These are phyloP conservation scores for Volvox africanus DNA, from an alignment of 139 green algal genomes.

Conservation along the genomic window DNA sequence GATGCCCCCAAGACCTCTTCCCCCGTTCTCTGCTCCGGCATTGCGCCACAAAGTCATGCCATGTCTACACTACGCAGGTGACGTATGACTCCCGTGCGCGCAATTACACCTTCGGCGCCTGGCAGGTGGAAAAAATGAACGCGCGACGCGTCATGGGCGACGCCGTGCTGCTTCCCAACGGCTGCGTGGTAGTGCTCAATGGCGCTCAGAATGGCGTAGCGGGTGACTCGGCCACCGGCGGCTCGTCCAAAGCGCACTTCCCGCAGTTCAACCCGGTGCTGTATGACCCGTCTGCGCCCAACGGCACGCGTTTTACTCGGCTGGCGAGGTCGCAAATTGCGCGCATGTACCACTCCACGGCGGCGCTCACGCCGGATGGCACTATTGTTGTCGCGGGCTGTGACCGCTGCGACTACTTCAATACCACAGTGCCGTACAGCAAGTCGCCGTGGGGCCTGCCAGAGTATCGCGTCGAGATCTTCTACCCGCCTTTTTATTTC, in stretches of 20 bases:
- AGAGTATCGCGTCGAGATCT: conserved; percentile 50
- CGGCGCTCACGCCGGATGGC: conserved; percentile 54
- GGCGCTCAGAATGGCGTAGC: conserved; percentile 51
- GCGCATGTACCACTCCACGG: conserved; percentile 59
- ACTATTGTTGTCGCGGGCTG: conserved; percentile 57
- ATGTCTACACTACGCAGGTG: neutral
- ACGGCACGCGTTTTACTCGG: conserved; percentile 40
- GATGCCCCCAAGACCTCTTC: too few relatives aligned
- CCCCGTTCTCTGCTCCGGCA: too few relatives aligned
- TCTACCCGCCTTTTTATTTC: conserved; percentile 53
- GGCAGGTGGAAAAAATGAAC: conserved; percentile 49
- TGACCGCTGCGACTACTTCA: conserved; percentile 58
- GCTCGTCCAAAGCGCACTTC: conserved; percentile 44
- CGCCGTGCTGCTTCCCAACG: conserved; percentile 51
- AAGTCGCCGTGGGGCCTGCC: conserved; percentile 28
- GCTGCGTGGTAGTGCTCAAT: conserved; percentile 44
- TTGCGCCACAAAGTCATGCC: too few relatives aligned
- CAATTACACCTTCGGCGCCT: conserved; percentile 49
- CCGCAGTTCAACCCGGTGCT: conserved; percentile 54
- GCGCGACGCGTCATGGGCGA: conserved; percentile 56
- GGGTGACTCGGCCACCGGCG: conserved; percentile 51
- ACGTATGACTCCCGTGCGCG: neutral
- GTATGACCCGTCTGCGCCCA: conserved; percentile 45
- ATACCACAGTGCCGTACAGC: conserved; percentile 30
- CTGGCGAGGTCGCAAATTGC: conserved; percentile 38